Evolutionary conservation across 169 alveolate species (phyloP), one percentile per base, ranked within the genome.

Genomic region (Perkinsus chesapeaki): DNA sequence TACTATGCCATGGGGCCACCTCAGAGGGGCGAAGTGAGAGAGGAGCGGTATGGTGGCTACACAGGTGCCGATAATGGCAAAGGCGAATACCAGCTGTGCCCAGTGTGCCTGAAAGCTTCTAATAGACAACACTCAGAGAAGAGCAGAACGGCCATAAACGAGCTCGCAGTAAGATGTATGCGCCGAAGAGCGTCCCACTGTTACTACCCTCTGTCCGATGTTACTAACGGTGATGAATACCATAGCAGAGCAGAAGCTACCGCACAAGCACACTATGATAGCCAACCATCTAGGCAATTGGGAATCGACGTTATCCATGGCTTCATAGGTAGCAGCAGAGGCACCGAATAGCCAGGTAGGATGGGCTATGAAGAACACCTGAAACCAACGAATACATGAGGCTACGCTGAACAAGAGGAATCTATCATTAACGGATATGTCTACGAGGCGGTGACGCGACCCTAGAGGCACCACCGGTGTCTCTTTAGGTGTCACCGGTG

Each of bases 181-280:
- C n/a, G n/a, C n/a, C n/a, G n/a, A n/a, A n/a, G n/a, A n/a, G n/a
- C n/a, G n/a, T n/a, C 60, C 16, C 16, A 5, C 82, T 34, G 31
- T 27, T 60, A 60, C 27, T 60, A 60, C 82, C 82, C 82, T 60
- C 3, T 34, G 82, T 27, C 82, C 82, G 23, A 60, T 60, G 31
- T 60, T 60, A 16, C 82, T 60, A 34, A 60, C 82, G 1, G 82
- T 60, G 82, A 60, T 60, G 82, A 60, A 60, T 1, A 60, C 82
- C 82, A 60, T 60, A 60, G 82, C 82, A 60, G 82, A 60, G 82
- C 82, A 60, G 82, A 60, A 60, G 82, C 82, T 60, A 60, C 82
- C 82, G 82, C 82, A 60, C 12, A 60, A 34, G 82, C 82, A 60
- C 3, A 60, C 23, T 60, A 60, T 60, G 31, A 60, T 60, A 23